Base-by-base conservation (phyloP, 805 yeast genomes). In the Saccharomycopsis selenospora region DNA sequence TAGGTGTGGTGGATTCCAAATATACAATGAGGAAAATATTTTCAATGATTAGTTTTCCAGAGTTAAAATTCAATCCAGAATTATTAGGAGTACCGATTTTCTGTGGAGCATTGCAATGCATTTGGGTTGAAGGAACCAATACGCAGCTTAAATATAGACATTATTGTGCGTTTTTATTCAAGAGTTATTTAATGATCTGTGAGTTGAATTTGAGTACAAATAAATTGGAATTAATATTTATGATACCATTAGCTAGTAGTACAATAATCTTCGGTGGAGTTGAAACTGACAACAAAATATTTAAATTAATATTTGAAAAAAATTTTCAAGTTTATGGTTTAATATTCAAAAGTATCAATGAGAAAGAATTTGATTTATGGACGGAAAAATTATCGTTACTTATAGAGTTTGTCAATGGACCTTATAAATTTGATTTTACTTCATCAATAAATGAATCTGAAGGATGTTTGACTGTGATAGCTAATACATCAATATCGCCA, bases 271-370 rank as follows among this genome's bases (percentile, higher is more conserved):
- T 48, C 14, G 59, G 56, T 18, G 62, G 56, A 26, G 46, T 45
- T 22, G 60, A 55, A 51, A 1, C 63, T 62, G 53, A n/a, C n/a
- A 60, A 64, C 0, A 51, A 58, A 42, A 51, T 61, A 7, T 61
- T 77, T 43, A 79, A 77, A 53, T 26, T 80, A 1, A 55, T 66
- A 3, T 77, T 76, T 61, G 82, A 77, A 56, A 53, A 67, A 33
- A 56, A 63, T 8, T 66, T 56, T 46, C 61, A 63, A 36, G 60
- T 71, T 1, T 72, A 65, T 57, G 85, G 80, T 58, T 40, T 79
- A 1, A 54, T 74, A 23, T 56, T 74, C 7, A 46, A 69, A 3
- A 61, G 67, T 11, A 51, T 62, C 0, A 57, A 63, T 38, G 46
- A 51, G 3, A 23, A 46, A 2, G 84, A 78, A 50, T 57, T 55